Conservation (phyloP, 768 basidiomycete species). For the Tylopilus vinaceipallidus region DNA sequence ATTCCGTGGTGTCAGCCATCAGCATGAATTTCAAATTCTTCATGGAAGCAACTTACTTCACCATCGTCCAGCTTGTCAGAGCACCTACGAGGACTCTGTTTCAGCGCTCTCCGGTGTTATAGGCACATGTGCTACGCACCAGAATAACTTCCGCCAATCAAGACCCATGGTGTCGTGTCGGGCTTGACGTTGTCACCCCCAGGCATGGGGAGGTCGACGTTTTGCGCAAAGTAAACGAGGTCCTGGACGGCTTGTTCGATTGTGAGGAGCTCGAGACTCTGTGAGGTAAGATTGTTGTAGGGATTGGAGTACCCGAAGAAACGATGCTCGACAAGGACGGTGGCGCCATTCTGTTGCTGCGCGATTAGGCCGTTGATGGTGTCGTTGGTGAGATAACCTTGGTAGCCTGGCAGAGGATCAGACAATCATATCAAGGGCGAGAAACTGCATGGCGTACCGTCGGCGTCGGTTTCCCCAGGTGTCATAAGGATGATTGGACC, state of each 20-base stretch:
- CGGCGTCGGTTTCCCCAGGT: constrained; percentile 63
- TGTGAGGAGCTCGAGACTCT: constrained; percentile 59
- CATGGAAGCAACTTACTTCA: constrained; percentile 44
- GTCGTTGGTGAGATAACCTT: constrained; percentile 59
- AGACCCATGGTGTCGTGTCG: constrained; percentile 42
- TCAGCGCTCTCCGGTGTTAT: background rate
- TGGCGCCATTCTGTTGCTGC: constrained; percentile 61
- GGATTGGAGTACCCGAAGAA: constrained; percentile 80
- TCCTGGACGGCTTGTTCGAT: constrained; percentile 77
- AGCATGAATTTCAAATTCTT: background rate
- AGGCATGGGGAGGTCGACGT: constrained; percentile 64
- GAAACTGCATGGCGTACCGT: constrained; percentile 20
- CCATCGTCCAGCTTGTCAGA: constrained; percentile 64
- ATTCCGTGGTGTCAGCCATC: constrained; percentile 9
- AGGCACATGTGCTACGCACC: constrained; percentile 13
- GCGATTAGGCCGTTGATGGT: constrained; percentile 66
- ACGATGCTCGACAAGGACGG: constrained; percentile 67
- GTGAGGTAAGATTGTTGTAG: constrained; percentile 52
- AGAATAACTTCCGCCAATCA: constrained; percentile 43
- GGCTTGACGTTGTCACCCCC: constrained; percentile 61
- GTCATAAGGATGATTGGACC: constrained; percentile 39
- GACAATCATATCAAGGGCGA: background rate
- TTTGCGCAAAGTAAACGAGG: constrained; percentile 66
- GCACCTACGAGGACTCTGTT: constrained; percentile 26
- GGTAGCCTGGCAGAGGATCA: constrained; percentile 22